Conservation (phyloP, 23 red algal species). For the Gracilaria gracilis region DNA sequence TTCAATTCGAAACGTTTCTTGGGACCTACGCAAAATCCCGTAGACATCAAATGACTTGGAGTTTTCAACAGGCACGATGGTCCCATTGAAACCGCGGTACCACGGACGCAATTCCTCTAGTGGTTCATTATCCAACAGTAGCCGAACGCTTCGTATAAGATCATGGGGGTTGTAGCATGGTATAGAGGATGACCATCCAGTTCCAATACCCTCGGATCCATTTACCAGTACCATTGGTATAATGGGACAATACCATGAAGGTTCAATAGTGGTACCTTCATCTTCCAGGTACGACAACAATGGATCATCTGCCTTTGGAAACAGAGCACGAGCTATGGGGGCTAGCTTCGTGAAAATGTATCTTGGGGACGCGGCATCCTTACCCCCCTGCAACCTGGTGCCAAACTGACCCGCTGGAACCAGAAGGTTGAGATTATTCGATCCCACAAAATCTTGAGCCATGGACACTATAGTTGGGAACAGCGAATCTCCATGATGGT, state of each 20-base stretch:
- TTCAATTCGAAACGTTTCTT: constrained; percentile 59
- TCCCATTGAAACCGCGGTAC: constrained; percentile 90
- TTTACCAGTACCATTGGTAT: constrained; percentile 96
- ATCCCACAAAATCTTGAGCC: constrained; percentile 95
- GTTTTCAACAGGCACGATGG: constrained; percentile 57
- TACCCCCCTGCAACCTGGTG: constrained; percentile 93
- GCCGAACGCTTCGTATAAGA: constrained; percentile 81
- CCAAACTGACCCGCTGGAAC: constrained; percentile 97
- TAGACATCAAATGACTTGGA: constrained; percentile 84
- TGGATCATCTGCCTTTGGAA: constrained; percentile 87
- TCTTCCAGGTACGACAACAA: constrained; percentile 87
- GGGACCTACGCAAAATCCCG: constrained; percentile 67
- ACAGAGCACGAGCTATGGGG: constrained; percentile 81
- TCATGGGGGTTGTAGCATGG: constrained; percentile 94
- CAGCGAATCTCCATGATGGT: constrained; percentile 99
- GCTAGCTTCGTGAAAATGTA: constrained; percentile 98
- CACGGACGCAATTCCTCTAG: constrained; percentile 71
- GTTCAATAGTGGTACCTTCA: constrained; percentile 89
- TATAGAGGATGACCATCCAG: constrained; percentile 94
- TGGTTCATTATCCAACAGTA: constrained; percentile 67
- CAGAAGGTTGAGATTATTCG: constrained; percentile 93
- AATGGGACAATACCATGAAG: constrained; percentile 87
- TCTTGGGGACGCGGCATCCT: constrained; percentile 92
- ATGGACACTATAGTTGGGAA: constrained; percentile 90
- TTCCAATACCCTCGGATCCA: constrained; percentile 97